phyloP scores from a whole-genome alignment of 306 rosid genomes.

The Fagus crenata region DNA sequence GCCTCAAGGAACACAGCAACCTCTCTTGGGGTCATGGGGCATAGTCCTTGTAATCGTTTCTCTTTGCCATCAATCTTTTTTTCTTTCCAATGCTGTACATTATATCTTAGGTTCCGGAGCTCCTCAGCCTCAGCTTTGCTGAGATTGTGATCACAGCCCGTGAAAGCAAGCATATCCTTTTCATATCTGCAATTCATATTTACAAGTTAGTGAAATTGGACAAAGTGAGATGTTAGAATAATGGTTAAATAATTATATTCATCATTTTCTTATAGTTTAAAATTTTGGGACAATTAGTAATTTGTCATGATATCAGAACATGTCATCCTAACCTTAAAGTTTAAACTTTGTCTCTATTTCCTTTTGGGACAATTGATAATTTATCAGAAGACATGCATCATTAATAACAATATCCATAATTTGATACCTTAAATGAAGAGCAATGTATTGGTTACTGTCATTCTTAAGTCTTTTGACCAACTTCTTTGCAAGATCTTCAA shows the following conservation, averaged over 20 bases:
- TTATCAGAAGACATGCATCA: background rate
- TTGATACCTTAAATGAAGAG: conserved; percentile 69
- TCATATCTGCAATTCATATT: conserved; percentile 52
- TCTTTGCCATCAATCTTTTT: conserved; percentile 48
- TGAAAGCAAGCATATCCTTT: conserved; percentile 81
- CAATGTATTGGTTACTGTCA: conserved; percentile 40
- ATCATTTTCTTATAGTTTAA: no score
- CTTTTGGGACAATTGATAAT: no score
- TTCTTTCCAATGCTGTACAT: conserved; percentile 58
- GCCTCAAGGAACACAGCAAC: conserved; percentile 62
- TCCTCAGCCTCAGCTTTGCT: conserved; percentile 43
- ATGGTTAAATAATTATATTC: no score
- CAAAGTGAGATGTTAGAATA: background rate
- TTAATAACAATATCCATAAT: background rate
- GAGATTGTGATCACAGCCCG: conserved; percentile 66
- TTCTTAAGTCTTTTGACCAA: conserved; percentile 51
- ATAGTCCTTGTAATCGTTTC: conserved; percentile 45
- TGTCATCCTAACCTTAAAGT: no score
- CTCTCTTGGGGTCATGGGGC: conserved; percentile 89
- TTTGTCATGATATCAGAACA: no score
- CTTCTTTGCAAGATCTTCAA: conserved; percentile 57
- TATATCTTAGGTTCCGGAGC: conserved; percentile 41
- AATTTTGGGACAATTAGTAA: no score
- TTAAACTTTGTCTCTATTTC: no score
- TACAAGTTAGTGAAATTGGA: background rate